phyloP scores from a whole-genome alignment of 805 yeast genomes.

The Suhomyces sp. region DNA sequence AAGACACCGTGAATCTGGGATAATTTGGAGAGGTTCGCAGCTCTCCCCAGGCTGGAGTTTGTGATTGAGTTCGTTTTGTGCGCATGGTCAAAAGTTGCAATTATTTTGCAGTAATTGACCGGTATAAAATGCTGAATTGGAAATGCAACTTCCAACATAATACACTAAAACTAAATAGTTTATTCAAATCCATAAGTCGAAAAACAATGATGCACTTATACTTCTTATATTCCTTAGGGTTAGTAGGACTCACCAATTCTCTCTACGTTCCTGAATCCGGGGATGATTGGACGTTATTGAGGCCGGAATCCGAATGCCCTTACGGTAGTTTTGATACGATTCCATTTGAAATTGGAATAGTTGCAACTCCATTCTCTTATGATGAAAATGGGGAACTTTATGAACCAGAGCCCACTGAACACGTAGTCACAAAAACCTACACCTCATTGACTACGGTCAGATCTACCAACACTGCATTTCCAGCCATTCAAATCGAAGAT shows the following conservation, averaged over 20 bases:
- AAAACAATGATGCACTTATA: background rate
- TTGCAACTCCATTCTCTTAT: constrained; percentile 25
- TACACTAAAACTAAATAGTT: background rate
- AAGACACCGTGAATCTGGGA: background rate
- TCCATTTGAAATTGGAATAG: constrained; percentile 35
- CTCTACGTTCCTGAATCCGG: constrained; percentile 25
- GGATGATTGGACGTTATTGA: constrained; percentile 34
- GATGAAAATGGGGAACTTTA: constrained; percentile 20
- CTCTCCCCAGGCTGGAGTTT: background rate
- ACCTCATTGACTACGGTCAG: constrained; percentile 16
- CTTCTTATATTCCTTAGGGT: background rate
- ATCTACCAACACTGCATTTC: constrained; percentile 20
- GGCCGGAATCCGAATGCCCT: constrained; percentile 16
- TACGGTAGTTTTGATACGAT: constrained; percentile 24
- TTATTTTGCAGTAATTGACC: background rate
- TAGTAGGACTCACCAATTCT: background rate
- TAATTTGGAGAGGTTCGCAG: background rate
- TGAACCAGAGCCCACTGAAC: constrained; percentile 12
- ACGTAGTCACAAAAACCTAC: constrained; percentile 6
- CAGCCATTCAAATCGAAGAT: constrained; percentile 24
- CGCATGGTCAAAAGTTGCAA: constrained; percentile 1
- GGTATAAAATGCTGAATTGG: background rate
- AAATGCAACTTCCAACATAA: background rate
- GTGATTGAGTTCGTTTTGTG: background rate
- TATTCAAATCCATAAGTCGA: background rate